Base-by-base conservation (phyloP, 495 filamentous ascomycete genomes). In the Aspergillus asperescens region DNA sequence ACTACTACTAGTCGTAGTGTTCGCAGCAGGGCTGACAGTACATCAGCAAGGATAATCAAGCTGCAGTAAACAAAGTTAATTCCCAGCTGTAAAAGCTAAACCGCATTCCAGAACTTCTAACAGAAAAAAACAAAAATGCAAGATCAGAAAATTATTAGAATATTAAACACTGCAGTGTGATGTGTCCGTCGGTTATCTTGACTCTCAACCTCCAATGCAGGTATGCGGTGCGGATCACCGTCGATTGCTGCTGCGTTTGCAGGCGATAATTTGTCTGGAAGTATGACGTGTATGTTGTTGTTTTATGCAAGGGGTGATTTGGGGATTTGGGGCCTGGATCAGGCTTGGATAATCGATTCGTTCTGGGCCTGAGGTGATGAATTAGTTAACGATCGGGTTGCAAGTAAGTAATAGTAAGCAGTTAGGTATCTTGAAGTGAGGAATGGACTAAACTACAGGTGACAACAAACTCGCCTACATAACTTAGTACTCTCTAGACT, bases 281-380 rank as follows among this genome's bases (percentile, higher is more conserved):
- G 43, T 48, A 44, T 55, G 53, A 55, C 46, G 50, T 45, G 53
- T 55, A 46, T 38, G 45, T 49, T 34, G 53, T 46, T 22, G 44
- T n/a, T 43, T 24, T 38, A 15, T 34, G 37, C 29, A 41, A 49
- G 52, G 54, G 58, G 32, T 16, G 32, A 3, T 35, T 35, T 16
- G 32, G 13, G 7, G 2, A 15, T 7, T n/a, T n/a, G n/a, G n/a
- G n/a, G n/a, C n/a, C n/a, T n/a, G n/a, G n/a, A n/a, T n/a, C n/a
- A n/a, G n/a, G n/a, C n/a, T n/a, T n/a, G n/a, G n/a, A n/a, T n/a
- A n/a, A n/a, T n/a, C n/a, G n/a, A n/a, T n/a, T n/a, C n/a, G n/a
- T n/a, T n/a, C n/a, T n/a, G n/a, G n/a, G n/a, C n/a, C n/a, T n/a
- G n/a, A n/a, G n/a, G n/a, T n/a, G n/a, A n/a, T n/a, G n/a, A n/a